Base-by-base conservation (phyloP, 164 flowering plant species). In the Magnolia kwangsiensis region DNA sequence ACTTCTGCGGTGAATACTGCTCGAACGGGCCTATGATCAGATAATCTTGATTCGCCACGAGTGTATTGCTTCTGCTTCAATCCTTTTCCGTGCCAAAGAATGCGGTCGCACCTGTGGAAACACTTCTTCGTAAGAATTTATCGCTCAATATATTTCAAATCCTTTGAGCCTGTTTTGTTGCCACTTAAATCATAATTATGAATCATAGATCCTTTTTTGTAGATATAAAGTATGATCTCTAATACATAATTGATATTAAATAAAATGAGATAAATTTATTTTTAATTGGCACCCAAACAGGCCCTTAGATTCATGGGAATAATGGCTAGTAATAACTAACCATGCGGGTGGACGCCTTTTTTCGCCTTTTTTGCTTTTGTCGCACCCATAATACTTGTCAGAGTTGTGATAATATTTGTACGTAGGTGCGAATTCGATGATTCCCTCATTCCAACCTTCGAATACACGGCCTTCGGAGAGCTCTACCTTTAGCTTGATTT, bases 301-400 rank as follows among this genome's bases (percentile, higher is more conserved):
- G 45, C 45, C 45, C 45, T 37, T 37, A 37, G 18, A 55, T 16
- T 55, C 61, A 55, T 14, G 61, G 11, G 5, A 50, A 11, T n/a
- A 50, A 49, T 7, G 4, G 29, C 20, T 19, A 31, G n/a, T 21
- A 21, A 9, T 23, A 16, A 75, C 59, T 69, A 88, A 93, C 98
- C 96, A 91, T 74, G 96, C 96, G 10, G 96, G 96, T 73, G 98
- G 89, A 69, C 96, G 84, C 77, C 82, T 90, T 85, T 94, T 94
- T 76, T 92, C 95, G 51, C 90, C 87, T 63, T 86, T 77, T 83
- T 82, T 86, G 67, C 76, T 69, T 37, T 88, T 86, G 45, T 81
- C 72, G 20, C 85, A 87, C 21, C 96, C 98, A 13, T 92, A 89
- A 76, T 92, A 94, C 8, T 83, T 78, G 63, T 92, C 85, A 66